Percentiles rank a stretch among this genome's conserved stretches.
Evolutionary conservation across 164 flowering plant species (phyloP).

Genomic region (Chimonanthus salicifolius): DNA sequence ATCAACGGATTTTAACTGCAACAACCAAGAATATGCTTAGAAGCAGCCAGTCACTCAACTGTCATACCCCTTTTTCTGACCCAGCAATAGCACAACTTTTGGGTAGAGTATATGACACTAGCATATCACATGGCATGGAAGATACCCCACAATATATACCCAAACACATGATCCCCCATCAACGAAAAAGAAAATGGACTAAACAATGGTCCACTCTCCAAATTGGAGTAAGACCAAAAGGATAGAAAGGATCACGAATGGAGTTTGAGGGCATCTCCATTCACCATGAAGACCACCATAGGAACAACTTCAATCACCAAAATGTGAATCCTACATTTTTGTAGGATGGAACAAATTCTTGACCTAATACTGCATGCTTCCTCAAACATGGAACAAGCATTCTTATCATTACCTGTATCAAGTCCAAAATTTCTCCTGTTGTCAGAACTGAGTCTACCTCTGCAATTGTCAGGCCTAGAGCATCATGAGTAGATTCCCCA

Average conservation of each 20-base stretch:
- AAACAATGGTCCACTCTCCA: neutral
- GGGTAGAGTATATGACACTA: no score
- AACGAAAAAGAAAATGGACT: no score
- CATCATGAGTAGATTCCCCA: constrained; percentile 20
- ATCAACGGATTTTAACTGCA: constrained; percentile 69
- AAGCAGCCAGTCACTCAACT: neutral
- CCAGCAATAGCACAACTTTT: no score
- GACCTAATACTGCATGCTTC: neutral
- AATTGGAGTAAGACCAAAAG: neutral
- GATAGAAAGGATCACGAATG: neutral
- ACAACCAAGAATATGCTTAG: constrained; percentile 1
- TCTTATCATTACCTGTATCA: constrained; percentile 58
- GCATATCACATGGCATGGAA: no score
- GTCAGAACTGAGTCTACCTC: constrained; percentile 98
- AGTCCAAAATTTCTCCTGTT: constrained; percentile 89
- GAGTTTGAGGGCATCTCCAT: neutral
- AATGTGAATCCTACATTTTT: neutral
- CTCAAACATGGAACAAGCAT: neutral
- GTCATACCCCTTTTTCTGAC: no score
- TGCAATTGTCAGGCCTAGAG: constrained; percentile 28
- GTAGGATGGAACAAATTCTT: neutral
- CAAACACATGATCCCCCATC: no score
- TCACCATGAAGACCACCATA: neutral
- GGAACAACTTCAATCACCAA: neutral
- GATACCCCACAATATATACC: no score